Evolutionary conservation across 306 rosid genomes (phyloP), one percentile per base, ranked within the genome.

Genomic region (Potentilla sterilis): DNA sequence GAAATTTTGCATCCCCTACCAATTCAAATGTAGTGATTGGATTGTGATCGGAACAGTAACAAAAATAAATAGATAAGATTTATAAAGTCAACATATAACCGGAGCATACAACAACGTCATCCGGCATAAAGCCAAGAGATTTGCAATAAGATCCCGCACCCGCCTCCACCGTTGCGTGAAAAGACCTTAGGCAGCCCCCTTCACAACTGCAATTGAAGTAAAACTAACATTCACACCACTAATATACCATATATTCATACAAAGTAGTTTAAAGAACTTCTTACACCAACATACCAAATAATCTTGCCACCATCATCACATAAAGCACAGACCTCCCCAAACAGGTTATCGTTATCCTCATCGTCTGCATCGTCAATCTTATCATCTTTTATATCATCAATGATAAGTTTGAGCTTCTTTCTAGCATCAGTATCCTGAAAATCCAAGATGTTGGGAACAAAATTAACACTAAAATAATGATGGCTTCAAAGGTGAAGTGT

Each of bases 101-200:
- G 34, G 28, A 75, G 35, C 90, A 85, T 90, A 95, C 98, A 54
- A 84, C 86, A 55, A 89, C 84, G 85, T 92, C 87, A 40, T 87
- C 87, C 74, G 32, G 42, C 41, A 79, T 75, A 70, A 84, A 75
- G 68, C 98, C 96, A 63, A 92, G 96, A 75, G 97, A 87, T 51
- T 11, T 81, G 72, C 98, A 95, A n/a, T 11, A 2, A 73, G 95
- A 88, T 21, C 89, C 96, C 6, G 58, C 80, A 63, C 86, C 92
- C 62, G 80, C 85, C 74, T 87, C 85, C 74, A 46, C 75, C 73
- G 84, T 86, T 42, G 93, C 88, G 85, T 94, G 97, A 78, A 94
- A 94, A 4, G 96, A 87, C 87, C 97, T 90, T 84, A 94, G 71
- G 91, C 98, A 94, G 72, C 86, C 86, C 70, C 98, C 98, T 24